Base-by-base conservation (phyloP, 495 filamentous ascomycete genomes). In the Hyaloscypha finlandica region DNA sequence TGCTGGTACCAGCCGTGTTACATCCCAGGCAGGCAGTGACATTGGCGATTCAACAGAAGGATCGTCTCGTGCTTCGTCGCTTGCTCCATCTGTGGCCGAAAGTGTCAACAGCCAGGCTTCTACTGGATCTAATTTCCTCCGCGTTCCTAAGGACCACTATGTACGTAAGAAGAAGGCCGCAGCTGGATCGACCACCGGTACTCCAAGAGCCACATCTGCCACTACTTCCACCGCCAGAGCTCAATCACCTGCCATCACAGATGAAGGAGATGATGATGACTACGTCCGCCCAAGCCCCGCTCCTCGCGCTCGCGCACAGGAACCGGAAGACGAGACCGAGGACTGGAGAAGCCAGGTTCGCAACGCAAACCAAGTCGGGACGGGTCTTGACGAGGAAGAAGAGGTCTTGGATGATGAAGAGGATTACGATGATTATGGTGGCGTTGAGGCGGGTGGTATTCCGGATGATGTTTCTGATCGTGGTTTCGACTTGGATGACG, bases 1-100 rank as follows among this genome's bases (percentile, higher is more conserved):
- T 51, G 71, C 68, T 5, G 58, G 54, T 12, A 72, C 67, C 9
- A 72, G 70, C 37, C 8, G 45, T 39, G 58, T 65, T 31, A 73
- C 68, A 14, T 45, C n/a, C 14, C 11, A n/a, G 5, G 56, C 56
- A 33, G 37, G 59, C 20, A 42, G 53, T 56, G 53, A 56, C 8
- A 6, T 56, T 12, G 29, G 29, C 53, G 53, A 56, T 56, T 56
- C 53, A 11, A 19, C 29, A 25, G 8, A 29, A 31, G 19, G 22
- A 9, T 25, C 22, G 3, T 29, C 22, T 29, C 20, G 53, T 29
- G 29, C 53, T 1, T 56, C 53, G 8, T 56, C 53, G 5, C 20
- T 29, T 31, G 22, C 53, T 56, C 53, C 53, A 56, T 56, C 53
- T 56, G 29, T 56, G 9, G 53, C 29, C 11, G 53, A 31, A 30